A percentile compares a stretch with the other conserved stretches of the same genome.
These are phyloP conservation scores for Euphorbia neoarborescens DNA, from an alignment of 441 rosid species.

Conservation along the genomic window DNA sequence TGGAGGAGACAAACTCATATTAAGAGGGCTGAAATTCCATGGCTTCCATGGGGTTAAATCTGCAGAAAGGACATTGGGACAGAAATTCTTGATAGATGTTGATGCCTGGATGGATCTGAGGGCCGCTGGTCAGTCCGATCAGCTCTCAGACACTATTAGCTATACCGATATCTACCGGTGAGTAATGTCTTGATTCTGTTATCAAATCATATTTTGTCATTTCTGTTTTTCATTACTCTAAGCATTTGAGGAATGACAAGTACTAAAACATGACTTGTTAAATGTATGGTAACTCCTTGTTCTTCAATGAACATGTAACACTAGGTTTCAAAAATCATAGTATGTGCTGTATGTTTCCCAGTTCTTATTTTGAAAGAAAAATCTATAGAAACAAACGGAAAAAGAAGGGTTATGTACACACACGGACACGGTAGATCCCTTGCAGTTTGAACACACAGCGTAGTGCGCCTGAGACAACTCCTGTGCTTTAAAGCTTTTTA, in stretches of 20 bases:
- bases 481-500: background rate
- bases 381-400: too few species aligned
- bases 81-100: constrained; percentile 70
- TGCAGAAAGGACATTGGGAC: constrained; percentile 68
- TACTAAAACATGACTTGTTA: background rate
- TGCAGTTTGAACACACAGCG: background rate
- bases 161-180: constrained; percentile 74
- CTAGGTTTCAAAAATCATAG: too few species aligned
- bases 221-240: background rate
- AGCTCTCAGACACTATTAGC: constrained; percentile 54
- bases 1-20: constrained; percentile 60
- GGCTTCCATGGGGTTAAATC: constrained; percentile 74
- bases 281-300: too few species aligned
- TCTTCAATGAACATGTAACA: too few species aligned
- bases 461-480: background rate
- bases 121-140: constrained; percentile 70
- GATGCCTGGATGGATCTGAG: constrained; percentile 93
- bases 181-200: constrained; percentile 11
- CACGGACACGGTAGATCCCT: background rate
- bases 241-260: background rate
- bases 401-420: background rate
- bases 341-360: too few species aligned
- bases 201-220: background rate
- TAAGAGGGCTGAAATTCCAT: constrained; percentile 72
- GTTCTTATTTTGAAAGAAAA: too few species aligned